These are phyloP conservation scores for Zymoseptoria pseudotritici DNA, from an alignment of 2,329 filamentous ascomycete genomes.

Conservation along the genomic window DNA sequence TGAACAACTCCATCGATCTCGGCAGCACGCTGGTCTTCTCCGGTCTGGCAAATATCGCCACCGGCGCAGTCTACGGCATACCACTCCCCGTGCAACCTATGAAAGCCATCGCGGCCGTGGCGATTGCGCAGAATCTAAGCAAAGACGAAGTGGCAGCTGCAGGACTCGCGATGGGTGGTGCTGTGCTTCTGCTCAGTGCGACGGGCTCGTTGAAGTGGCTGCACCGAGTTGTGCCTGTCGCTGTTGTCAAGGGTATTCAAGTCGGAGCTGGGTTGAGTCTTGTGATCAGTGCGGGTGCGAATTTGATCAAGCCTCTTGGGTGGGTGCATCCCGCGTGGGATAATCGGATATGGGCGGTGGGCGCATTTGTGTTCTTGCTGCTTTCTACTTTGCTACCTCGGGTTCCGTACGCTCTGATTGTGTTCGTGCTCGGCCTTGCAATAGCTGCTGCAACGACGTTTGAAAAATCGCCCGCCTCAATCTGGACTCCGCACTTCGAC, in stretches of 20 bases:
- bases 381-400: constrained; percentile 56
- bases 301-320: constrained; percentile 58
- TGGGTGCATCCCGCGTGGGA: constrained; percentile 65
- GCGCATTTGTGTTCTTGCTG: constrained; percentile 64
- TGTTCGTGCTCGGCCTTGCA: constrained; percentile 62
- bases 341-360: constrained; percentile 70
- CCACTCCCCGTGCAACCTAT: constrained; percentile 85
- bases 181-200: constrained; percentile 67
- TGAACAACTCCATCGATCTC: constrained; percentile 71
- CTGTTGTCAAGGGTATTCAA: constrained; percentile 91
- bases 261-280: constrained; percentile 82
- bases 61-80: constrained; percentile 75
- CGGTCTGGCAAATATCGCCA: constrained; percentile 77
- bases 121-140: constrained; percentile 63
- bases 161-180: constrained; percentile 67
- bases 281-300: constrained; percentile 65
- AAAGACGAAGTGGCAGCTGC: constrained; percentile 70
- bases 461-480: constrained; percentile 30
- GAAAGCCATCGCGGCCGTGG: constrained; percentile 84
- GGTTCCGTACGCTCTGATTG: constrained; percentile 69
- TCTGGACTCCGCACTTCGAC: constrained; percentile 54
- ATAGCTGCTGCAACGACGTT: constrained; percentile 43
- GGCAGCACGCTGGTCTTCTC: constrained; percentile 82
- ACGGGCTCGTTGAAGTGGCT: constrained; percentile 73
- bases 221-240: constrained; percentile 67